Evolutionary conservation across 2,329 filamentous ascomycete species (phyloP), one percentile per base, ranked within the genome.

Genomic region (Cladosporium oxysporum): DNA sequence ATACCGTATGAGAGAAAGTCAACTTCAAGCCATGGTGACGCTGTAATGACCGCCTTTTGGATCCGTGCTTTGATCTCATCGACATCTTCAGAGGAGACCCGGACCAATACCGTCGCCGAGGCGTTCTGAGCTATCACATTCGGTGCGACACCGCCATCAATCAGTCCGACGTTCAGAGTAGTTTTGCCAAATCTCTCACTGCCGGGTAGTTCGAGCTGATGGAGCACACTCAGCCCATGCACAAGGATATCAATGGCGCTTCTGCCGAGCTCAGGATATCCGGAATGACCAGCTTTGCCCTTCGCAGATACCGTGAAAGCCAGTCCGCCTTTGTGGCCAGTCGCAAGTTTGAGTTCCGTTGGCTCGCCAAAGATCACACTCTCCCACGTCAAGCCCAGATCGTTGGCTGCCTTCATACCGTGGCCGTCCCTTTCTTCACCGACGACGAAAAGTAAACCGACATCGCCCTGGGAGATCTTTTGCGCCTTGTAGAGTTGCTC

Each of bases 331-430:
- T 97, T 97, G 83, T 97, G 93, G 1, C 93, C 93, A 66, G 91
- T 89, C 0, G 92, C 92, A 23, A 97, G 88, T 77, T 90, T 91
- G 70, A 88, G 86, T 73, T 96, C 91, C 0, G 93, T 97, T 0
- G 93, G 93, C 76, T 97, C 93, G 37, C 93, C 93, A 73, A 97
- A 97, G 72, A 93, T 90, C 70, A 91, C 88, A 3, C 91, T 87
- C 47, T 89, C 84, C 69, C 79, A 70, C 60, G 76, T 69, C 57
- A 82, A 63, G 62, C 79, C 77, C 47, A 85, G 73, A 8, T 79
- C 74, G 71, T 87, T 81, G 11, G 75, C 83, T 1, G 72, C 72
- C 60, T 68, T 82, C 93, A 97, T 97, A 11, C 93, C 93, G 68
- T 90, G 88, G 10, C 93, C 93, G 3, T 81, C 82, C 2, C 83